Evolutionary conservation across 139 green algal genomes (phyloP), one percentile per base, ranked within the genome.

Genomic region (Astrephomene gubernaculifera): DNA sequence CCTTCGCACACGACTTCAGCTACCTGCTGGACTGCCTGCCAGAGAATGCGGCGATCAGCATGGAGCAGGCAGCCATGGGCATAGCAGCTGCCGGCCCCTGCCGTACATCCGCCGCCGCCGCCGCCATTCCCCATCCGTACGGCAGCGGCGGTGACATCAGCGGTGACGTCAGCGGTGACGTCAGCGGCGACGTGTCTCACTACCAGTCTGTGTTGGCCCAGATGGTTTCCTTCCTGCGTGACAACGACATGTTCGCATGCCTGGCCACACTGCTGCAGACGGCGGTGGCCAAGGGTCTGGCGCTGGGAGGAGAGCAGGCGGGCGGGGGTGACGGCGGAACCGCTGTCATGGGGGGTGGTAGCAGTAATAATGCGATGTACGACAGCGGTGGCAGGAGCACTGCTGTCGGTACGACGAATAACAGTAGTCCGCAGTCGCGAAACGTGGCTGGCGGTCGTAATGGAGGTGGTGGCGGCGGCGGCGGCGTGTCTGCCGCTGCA

Each of bases 191-290:
- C 29, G 38, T 27, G 29, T 45, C 39, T 1, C 54, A 82, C 53
- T 87, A 81, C 71, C 57, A 71, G 22, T 49, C 70, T 17, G 60
- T 87, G 21, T 41, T 87, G 38, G 71, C 53, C 21, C 64, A 70
- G 53, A 81, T 87, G 69, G 71, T 75, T 10, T 31, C 19, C 27
- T 87, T 81, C 39, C 82, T 87, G 7, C 70, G 82, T 6, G 82
- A 87, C 57, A 79, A 87, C 41, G 71, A 82, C 43, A 72, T 70
- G 53, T 87, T 60, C 54, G 82, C 82, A 39, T 75, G 70, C 53
- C 70, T 87, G 39, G 70, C 82, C 38, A 82, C 70, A 36, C 54
- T 87, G 70, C 70, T 87, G 53, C 49, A 76, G 10, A 36, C 53
- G 17, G 71, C 69, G 12, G 45, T 79, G 44, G 53, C 71, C 22